Evolutionary conservation across 2,329 filamentous ascomycete species (phyloP), one percentile per base, ranked within the genome.

Genomic region (Aureobasidium mangrovei): DNA sequence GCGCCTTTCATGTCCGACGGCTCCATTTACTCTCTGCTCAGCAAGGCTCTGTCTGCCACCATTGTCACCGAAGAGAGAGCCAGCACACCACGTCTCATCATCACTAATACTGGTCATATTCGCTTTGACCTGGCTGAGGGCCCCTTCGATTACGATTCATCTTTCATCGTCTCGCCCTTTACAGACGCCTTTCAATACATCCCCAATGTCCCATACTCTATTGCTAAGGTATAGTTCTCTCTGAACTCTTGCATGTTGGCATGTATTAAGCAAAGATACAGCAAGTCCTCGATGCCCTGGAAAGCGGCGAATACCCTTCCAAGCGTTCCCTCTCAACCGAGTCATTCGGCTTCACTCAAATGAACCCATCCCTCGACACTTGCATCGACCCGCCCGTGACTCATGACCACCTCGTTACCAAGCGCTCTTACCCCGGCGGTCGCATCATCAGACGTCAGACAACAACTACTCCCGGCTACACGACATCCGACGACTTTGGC

Each of bases 121-220:
- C 77, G 81, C 2, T 84, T 83, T 61, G 81, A 85, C 59, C 66
- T 85, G 9, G 73, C 79, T 57, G 74, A 84, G 65, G 82, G 82
- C 0, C 79, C 80, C 0, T 85, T 84, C 62, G 83, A 81, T 0
- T 74, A 71, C 54, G 43, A 54, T 4, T 39, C 41, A 3, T 38
- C 40, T n/a, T 45, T 46, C 51, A 80, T 81, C 58, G 76, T 80
- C 0, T 77, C 76, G 0, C 79, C 79, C 0, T 82, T 81, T 63
- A 63, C 65, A 4, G 75, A 81, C 46, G 65, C 70, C 1, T 80
- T 81, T 63, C 67, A 77, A 36, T 81, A 76, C 60, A 70, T 82
- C 31, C 69, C 76, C 0, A 70, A 77, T 31, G 77, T 81, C 4
- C 75, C 77, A 0, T 80, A 74, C 61, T 65, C 62, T 7, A 59